Conservation (phyloP, 371 early-diverging fungal species). For the Rhizopus stolonifer region DNA sequence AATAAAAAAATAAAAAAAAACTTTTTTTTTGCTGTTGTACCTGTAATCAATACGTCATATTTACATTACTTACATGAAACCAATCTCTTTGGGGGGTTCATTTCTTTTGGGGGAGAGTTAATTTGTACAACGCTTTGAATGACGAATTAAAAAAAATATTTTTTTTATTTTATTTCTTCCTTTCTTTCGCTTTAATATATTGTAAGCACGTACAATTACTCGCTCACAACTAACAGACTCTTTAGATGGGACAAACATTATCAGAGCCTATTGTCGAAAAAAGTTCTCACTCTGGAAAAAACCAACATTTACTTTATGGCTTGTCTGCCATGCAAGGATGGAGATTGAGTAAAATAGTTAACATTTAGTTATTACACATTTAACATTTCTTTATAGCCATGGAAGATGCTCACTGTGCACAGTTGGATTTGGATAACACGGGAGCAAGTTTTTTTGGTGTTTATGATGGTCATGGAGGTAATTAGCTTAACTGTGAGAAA, state of each 20-base stretch:
- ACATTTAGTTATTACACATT: neutral
- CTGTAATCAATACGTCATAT: too few species aligned
- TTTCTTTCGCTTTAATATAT: too few species aligned
- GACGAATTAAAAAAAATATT: too few species aligned
- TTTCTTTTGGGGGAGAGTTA: too few species aligned
- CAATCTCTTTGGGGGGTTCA: too few species aligned
- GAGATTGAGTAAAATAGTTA: conserved; percentile 75
- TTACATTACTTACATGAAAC: too few species aligned
- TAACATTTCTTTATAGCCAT: conserved; percentile 63
- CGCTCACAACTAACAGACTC: too few species aligned
- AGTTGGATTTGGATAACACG: conserved; percentile 65
- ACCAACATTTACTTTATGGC: conserved; percentile 76
- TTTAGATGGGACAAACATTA: conserved; percentile 94
- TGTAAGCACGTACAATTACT: too few species aligned
- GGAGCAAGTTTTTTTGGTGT: conserved; percentile 88
- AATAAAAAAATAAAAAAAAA: too few species aligned
- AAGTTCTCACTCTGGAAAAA: conserved; percentile 67
- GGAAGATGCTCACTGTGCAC: conserved; percentile 96
- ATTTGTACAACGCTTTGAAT: too few species aligned
- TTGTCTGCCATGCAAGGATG: conserved; percentile 96
- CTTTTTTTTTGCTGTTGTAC: too few species aligned
- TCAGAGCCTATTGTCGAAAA: conserved; percentile 92
- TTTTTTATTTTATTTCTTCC: too few species aligned
- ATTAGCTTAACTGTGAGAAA: neutral
- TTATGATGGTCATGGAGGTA: conserved; percentile 96